These are phyloP conservation scores for Venturia aucupariae DNA, from an alignment of 2,329 filamentous ascomycete species.

Conservation along the genomic window DNA sequence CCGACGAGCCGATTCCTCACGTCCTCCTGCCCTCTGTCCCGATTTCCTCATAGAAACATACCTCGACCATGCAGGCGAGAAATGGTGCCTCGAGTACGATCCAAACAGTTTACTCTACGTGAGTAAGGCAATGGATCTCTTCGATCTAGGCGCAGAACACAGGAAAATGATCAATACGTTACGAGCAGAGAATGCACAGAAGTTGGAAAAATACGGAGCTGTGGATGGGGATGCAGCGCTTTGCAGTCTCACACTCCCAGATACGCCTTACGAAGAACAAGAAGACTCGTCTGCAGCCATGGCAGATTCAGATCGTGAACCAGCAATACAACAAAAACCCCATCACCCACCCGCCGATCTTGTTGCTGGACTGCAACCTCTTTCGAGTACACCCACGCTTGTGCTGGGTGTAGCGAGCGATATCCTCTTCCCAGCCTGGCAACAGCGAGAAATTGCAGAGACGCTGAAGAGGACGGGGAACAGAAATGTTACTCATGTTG, in stretches of 20 bases:
- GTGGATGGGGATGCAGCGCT: conserved; percentile 27
- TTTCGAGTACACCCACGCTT: conserved; percentile 71
- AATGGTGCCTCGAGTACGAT: conserved; percentile 95
- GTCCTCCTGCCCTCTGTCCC: conserved; percentile 86
- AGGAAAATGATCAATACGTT: conserved; percentile 55
- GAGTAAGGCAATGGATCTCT: conserved; percentile 97
- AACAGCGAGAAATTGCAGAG: conserved; percentile 88
- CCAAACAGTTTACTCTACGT: conserved; percentile 93
- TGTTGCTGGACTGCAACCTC: conserved; percentile 59
- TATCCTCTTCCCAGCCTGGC: conserved; percentile 95
- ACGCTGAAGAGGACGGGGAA: conserved; percentile 72
- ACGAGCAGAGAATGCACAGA: conserved; percentile 50
- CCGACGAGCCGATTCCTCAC: conserved; percentile 72
- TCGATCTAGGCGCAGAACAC: conserved; percentile 71
- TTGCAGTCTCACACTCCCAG: conserved; percentile 77
- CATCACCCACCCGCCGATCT: conserved; percentile 68
- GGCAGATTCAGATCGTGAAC: conserved; percentile 4
- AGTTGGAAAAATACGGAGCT: conserved; percentile 42
- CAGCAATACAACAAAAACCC: conserved; percentile 14
- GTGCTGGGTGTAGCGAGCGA: conserved; percentile 94
- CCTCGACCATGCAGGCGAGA: conserved; percentile 94
- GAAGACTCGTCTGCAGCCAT: conserved; percentile 31
- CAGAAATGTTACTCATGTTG: conserved; percentile 71
- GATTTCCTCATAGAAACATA: conserved; percentile 98
- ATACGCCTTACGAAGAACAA: conserved; percentile 79